Percentiles rank a stretch among this genome's conserved stretches.
These are phyloP conservation scores for Cubamyces sp. DNA, from an alignment of 768 basidiomycete species.

Conservation along the genomic window DNA sequence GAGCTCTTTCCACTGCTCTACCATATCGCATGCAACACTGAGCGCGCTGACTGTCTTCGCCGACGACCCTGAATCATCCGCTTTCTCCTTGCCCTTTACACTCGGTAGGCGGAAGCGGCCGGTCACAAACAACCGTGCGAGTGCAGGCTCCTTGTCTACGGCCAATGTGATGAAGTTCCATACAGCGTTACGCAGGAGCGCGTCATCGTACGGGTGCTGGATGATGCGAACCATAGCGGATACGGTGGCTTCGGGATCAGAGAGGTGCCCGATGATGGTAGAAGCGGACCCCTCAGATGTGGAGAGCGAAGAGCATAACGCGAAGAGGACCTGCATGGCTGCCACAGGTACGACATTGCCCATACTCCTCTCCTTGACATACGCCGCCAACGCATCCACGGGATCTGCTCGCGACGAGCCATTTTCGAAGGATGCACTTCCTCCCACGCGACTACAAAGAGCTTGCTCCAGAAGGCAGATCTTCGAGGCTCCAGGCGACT, in stretches of 20 bases:
- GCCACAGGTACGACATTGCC: constrained; percentile 65
- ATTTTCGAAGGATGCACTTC: constrained; percentile 49
- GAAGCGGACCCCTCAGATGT: constrained; percentile 62
- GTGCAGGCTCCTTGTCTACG: constrained; percentile 84
- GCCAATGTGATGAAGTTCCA: constrained; percentile 86
- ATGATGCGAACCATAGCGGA: constrained; percentile 70
- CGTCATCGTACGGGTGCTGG: constrained; percentile 80
- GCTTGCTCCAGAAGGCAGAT: constrained; percentile 75
- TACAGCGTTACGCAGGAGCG: constrained; percentile 68
- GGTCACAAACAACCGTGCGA: constrained; percentile 76
- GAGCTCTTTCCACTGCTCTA: constrained; percentile 71
- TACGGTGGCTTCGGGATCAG: constrained; percentile 74
- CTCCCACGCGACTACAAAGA: constrained; percentile 64
- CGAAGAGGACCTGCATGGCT: constrained; percentile 67
- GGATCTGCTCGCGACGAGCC: constrained; percentile 62
- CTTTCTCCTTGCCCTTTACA: constrained; percentile 42
- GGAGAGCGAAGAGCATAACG: constrained; percentile 69
- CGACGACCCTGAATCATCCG: constrained; percentile 33
- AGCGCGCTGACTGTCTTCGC: constrained; percentile 59
- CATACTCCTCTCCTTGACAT: constrained; percentile 66
- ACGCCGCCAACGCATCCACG: constrained; percentile 72
- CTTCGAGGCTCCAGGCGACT: constrained; percentile 30
- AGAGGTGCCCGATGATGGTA: constrained; percentile 77
- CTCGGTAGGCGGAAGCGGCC: constrained; percentile 65
- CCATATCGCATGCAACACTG: constrained; percentile 64